Conservation (phyloP, 352 stramenopile genomes). For the Pythium rishiriense region DNA sequence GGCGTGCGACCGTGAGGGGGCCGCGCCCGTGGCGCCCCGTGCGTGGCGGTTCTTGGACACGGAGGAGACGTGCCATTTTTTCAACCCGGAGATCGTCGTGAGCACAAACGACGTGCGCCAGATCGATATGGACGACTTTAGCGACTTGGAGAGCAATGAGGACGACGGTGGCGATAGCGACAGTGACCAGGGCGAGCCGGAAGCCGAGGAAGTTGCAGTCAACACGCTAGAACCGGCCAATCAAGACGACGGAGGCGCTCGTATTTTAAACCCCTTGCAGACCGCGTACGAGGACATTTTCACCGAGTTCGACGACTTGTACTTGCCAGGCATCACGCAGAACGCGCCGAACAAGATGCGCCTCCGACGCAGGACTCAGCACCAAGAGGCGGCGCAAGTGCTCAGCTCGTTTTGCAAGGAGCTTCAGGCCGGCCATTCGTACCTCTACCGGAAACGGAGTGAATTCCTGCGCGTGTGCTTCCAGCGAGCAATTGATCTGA, state of each 20-base stretch:
- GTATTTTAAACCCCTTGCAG: slow-evolving; percentile 1
- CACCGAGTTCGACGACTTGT: slow-evolving; percentile 58
- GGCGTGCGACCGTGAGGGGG: background rate
- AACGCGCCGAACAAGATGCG: slow-evolving; percentile 6
- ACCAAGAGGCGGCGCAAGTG: slow-evolving; percentile 24
- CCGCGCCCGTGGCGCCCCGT: background rate
- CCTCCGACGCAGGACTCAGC: slow-evolving; percentile 16
- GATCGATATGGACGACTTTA: slow-evolving; percentile 32
- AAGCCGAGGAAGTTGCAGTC: background rate
- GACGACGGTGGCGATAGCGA: slow-evolving; percentile 34
- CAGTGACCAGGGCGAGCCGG: slow-evolving; percentile 19
- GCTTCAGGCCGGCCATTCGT: slow-evolving; percentile 29
- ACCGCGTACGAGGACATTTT: slow-evolving; percentile 55
- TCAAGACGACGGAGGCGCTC: background rate
- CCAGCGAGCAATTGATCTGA: slow-evolving; percentile 43
- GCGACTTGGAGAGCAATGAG: slow-evolving; percentile 30
- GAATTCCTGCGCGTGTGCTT: slow-evolving; percentile 72
- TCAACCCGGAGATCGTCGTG: slow-evolving; percentile 59
- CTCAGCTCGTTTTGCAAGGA: slow-evolving; percentile 23
- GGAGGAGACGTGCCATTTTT: slow-evolving; percentile 69
- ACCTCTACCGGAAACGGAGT: slow-evolving; percentile 57
- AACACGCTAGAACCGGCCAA: background rate
- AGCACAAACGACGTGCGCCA: slow-evolving; percentile 59
- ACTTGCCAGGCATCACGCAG: slow-evolving; percentile 28
- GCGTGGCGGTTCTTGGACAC: slow-evolving; percentile 44